Conservation (phyloP, 2,329 filamentous ascomycete species). For the Diaporthe ilicicola region DNA sequence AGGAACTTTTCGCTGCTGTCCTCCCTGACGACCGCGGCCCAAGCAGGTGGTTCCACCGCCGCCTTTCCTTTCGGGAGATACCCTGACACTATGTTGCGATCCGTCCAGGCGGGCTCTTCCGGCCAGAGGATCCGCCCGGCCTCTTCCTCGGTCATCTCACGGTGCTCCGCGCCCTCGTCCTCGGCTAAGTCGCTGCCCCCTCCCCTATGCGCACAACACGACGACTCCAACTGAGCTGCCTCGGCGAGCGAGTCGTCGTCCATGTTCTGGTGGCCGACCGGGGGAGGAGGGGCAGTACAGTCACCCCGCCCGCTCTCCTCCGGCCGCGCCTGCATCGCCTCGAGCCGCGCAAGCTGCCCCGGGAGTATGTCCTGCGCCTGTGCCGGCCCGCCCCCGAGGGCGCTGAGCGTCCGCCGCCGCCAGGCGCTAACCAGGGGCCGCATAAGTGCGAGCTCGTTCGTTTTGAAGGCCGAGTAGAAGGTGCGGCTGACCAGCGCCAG, state of each 20-base stretch:
- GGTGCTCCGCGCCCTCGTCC: constrained; percentile 9
- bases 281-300: background rate
- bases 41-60: background rate
- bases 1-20: constrained; percentile 27
- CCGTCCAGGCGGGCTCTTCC: constrained; percentile 33
- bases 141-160: constrained; percentile 51
- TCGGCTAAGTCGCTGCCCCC: background rate
- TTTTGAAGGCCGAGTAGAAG: constrained; percentile 56
- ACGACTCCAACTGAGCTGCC: constrained; percentile 8
- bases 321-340: background rate
- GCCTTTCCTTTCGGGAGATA: background rate
- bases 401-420: constrained; percentile 16
- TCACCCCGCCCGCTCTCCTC: background rate
- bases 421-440: constrained; percentile 40
- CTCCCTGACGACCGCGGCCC: background rate
- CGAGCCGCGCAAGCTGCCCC: background rate
- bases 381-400: background rate
- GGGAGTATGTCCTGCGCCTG: constrained; percentile 30
- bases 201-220: background rate
- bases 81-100: background rate
- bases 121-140: constrained; percentile 51
- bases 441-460: constrained; percentile 50
- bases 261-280: background rate
- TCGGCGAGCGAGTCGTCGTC: constrained; percentile 11
- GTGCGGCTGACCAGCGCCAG: constrained; percentile 51